A percentile compares a stretch with the other conserved stretches of the same genome.
phyloP scores from a whole-genome alignment of 2,329 filamentous ascomycete species.

The Parastagonospora nodorum region DNA sequence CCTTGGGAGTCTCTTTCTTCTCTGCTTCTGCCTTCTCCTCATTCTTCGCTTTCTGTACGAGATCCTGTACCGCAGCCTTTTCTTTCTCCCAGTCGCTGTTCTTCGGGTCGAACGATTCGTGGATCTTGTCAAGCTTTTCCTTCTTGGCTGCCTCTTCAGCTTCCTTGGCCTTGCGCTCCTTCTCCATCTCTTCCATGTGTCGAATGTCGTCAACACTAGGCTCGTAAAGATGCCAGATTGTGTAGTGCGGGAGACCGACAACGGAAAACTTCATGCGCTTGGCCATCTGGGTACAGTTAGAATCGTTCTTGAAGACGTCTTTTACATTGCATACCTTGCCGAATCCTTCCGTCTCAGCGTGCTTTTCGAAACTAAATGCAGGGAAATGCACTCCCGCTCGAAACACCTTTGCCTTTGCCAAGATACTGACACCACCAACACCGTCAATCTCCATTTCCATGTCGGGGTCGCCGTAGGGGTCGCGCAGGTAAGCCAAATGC shows the following conservation, averaged over 20 bases:
- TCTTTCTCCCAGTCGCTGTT: slow-evolving; percentile 88
- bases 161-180: slow-evolving; percentile 79
- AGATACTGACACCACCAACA: slow-evolving; percentile 94
- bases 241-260: slow-evolving; percentile 94
- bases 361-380: slow-evolving; percentile 97
- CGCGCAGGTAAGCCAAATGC: slow-evolving; percentile 92
- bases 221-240: slow-evolving; percentile 99
- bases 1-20: slow-evolving; percentile 52
- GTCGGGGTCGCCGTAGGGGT: slow-evolving; percentile 95
- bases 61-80: slow-evolving; percentile 75
- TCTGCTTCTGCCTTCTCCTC: slow-evolving; percentile 40
- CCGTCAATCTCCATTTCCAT: slow-evolving; percentile 99
- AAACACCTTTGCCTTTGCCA: slow-evolving; percentile 96
- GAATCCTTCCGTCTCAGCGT: slow-evolving; percentile 97
- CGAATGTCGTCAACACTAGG: slow-evolving; percentile 96
- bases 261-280: slow-evolving; percentile 96
- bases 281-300: slow-evolving; percentile 73
- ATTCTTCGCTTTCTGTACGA: slow-evolving; percentile 62
- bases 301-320: background rate
- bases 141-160: slow-evolving; percentile 76
- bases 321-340: slow-evolving; percentile 73
- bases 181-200: slow-evolving; percentile 99
- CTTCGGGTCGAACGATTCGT: slow-evolving; percentile 78
- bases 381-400: slow-evolving; percentile 95
- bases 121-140: slow-evolving; percentile 76